A percentile compares a stretch with the other conserved stretches of the same genome.
Conservation (phyloP, 176 grass and related monocot species). For the Puccinellia tenuiflora region DNA sequence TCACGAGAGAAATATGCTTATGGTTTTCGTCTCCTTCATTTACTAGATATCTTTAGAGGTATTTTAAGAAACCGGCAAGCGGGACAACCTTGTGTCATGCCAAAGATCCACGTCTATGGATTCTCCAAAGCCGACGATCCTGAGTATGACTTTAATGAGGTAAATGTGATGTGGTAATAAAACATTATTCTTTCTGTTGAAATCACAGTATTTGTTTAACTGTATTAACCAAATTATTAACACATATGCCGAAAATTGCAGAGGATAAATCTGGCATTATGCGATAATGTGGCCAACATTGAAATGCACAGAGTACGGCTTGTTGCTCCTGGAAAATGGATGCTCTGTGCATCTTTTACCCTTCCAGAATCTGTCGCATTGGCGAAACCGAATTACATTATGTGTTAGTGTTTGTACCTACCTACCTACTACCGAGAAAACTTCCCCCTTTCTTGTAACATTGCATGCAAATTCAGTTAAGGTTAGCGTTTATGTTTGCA, state of each 20-base stretch:
- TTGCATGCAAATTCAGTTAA: neutral
- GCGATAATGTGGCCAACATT: slow-evolving; percentile 26
- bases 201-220: neutral
- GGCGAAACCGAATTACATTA: slow-evolving; percentile 15
- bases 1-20: neutral
- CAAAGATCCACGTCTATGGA: slow-evolving; percentile 90
- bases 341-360: slow-evolving; percentile 88
- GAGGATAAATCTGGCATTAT: slow-evolving; percentile 78
- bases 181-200: neutral
- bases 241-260: slow-evolving; percentile 25
- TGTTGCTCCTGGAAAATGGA: slow-evolving; percentile 96
- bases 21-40: slow-evolving; percentile 2
- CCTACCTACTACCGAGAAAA: neutral
- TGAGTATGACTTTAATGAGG: slow-evolving; percentile 81
- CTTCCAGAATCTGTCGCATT: slow-evolving; percentile 51
- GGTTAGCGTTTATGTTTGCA: neutral
- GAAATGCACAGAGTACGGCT: slow-evolving; percentile 81
- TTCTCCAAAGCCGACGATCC: slow-evolving; percentile 83
- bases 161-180: slow-evolving; percentile 6
- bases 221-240: neutral
- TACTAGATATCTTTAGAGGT: slow-evolving; percentile 70
- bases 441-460: neutral
- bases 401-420: neutral
- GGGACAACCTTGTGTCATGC: slow-evolving; percentile 26
- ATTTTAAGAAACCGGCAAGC: slow-evolving; percentile 43